A percentile compares a stretch with the other conserved stretches of the same genome.
These are phyloP conservation scores for Trichophyton rubrum DNA, from an alignment of 2,329 filamentous ascomycete genomes.

Conservation along the genomic window DNA sequence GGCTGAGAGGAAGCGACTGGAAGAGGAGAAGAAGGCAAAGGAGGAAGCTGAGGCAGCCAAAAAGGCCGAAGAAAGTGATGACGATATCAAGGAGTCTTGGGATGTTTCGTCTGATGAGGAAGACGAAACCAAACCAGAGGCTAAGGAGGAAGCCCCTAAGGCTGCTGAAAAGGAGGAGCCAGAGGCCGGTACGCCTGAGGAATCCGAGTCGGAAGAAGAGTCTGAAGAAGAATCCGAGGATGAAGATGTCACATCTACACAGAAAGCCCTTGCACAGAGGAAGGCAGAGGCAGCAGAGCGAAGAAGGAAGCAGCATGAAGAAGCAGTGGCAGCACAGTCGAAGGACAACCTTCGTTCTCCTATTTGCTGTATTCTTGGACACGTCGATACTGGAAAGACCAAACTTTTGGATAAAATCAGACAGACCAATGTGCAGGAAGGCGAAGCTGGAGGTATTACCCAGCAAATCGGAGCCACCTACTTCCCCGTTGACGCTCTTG, in stretches of 20 bases:
- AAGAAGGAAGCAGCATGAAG: slow-evolving; percentile 80
- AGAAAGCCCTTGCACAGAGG: slow-evolving; percentile 58
- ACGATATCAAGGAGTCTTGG: slow-evolving; percentile 87
- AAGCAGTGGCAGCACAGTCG: slow-evolving; percentile 77
- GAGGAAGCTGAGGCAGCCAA: slow-evolving; percentile 69
- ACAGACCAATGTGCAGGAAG: slow-evolving; percentile 96
- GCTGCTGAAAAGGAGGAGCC: slow-evolving; percentile 18
- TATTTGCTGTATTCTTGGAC: slow-evolving; percentile 98
- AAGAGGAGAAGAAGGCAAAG: slow-evolving; percentile 57
- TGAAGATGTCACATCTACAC: slow-evolving; percentile 60
- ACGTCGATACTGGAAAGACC: slow-evolving; percentile 99
- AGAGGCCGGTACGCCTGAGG: slow-evolving; percentile 23
- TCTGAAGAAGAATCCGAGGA: slow-evolving; percentile 46
- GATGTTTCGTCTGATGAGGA: slow-evolving; percentile 53
- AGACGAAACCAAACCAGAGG: slow-evolving; percentile 53
- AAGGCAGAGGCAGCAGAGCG: slow-evolving; percentile 84
- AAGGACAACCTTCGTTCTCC: slow-evolving; percentile 92
- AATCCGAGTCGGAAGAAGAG: slow-evolving; percentile 44
- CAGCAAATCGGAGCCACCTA: slow-evolving; percentile 99
- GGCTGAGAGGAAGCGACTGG: slow-evolving; percentile 45
- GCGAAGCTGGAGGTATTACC: slow-evolving; percentile 97
- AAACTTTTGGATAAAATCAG: slow-evolving; percentile 97
- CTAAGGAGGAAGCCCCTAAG: slow-evolving; percentile 18
- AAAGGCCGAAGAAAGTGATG: slow-evolving; percentile 56
- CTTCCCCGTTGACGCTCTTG: slow-evolving; percentile 88